Evolutionary conservation across 495 filamentous ascomycete genomes (phyloP), one percentile per base, ranked within the genome.

Genomic region (Penicillium soppii): DNA sequence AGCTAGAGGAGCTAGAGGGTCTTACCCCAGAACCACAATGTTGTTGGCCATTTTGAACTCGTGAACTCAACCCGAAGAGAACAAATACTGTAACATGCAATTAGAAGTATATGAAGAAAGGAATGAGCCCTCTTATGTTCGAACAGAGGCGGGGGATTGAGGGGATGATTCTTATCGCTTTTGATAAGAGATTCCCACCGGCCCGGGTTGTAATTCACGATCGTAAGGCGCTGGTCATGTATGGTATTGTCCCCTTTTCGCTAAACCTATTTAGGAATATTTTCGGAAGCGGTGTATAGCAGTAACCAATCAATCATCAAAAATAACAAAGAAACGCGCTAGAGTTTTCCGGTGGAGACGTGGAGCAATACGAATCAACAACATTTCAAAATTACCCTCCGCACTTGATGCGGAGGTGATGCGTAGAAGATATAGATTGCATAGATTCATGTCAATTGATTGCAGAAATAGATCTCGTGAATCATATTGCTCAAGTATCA

Each of bases 1-100:
- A 38, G 42, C 32, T 40, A 8, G 8, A 32, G 15, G n/a, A 47
- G 21, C 27, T 35, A 15, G 43, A n/a, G 36, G 13, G 33, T 56
- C 75, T 61, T 71, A 86, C 85, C 85, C 85, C 41, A 87, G 65
- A 41, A 88, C 74, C 5, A 88, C 83, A 21, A 88, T 84, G 43
- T 81, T 84, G 36, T 72, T 69, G 2, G 72, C 56, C 73, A 75
- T 75, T 12, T 39, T 58, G 40, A 10, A 25, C 35, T 29, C 13
- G 12, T 17, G n/a, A n/a, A 36, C 8, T 26, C n/a, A n/a, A n/a
- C n/a, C n/a, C n/a, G n/a, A n/a, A n/a, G n/a, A n/a, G n/a, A n/a
- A n/a, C n/a, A n/a, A n/a, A n/a, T n/a, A n/a, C n/a, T n/a, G n/a
- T n/a, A n/a, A n/a, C n/a, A n/a, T n/a, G n/a, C n/a, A n/a, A n/a